Conservation (phyloP, 495 filamentous ascomycete species). For the Aspergillus panamensis region DNA sequence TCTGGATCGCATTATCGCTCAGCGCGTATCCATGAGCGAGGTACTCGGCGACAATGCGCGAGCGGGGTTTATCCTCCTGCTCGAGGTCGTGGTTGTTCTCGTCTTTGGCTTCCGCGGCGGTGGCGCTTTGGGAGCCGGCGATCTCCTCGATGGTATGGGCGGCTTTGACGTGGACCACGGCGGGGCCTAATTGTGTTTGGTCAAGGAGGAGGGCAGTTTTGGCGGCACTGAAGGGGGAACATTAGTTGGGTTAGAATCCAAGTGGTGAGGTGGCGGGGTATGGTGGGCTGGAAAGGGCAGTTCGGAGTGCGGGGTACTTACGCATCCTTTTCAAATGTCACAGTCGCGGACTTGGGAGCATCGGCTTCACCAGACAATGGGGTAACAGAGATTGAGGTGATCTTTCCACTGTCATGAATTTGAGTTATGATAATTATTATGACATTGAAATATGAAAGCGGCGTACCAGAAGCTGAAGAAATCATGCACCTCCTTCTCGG, state of each 20-base stretch:
- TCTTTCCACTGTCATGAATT: constrained; percentile 73
- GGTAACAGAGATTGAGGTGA: constrained; percentile 73
- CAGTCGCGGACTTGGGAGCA: constrained; percentile 71
- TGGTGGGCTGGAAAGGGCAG: constrained; percentile 9
- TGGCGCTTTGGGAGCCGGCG: constrained; percentile 48
- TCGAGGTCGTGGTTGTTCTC: constrained; percentile 61
- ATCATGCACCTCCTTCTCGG: constrained; percentile 86
- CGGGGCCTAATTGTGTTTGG: constrained; percentile 83
- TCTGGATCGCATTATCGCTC: constrained; percentile 78
- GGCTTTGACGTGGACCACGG: constrained; percentile 71
- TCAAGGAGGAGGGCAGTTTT: constrained; percentile 96
- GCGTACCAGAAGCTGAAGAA: constrained; percentile 98
- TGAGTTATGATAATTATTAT: constrained; percentile 17
- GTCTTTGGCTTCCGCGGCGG: constrained; percentile 49
- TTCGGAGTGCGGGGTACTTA: constrained; percentile 42
- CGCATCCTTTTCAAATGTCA: constrained; percentile 95
- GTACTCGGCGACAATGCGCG: constrained; percentile 92
- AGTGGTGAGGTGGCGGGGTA: not conserved
- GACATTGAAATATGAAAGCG: not conserved
- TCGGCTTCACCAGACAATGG: constrained; percentile 55
- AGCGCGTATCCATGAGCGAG: constrained; percentile 89
- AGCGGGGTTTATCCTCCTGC: constrained; percentile 92
- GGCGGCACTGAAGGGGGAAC: constrained; percentile 53
- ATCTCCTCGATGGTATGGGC: constrained; percentile 63
- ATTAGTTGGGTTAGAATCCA: constrained; percentile 6